These are phyloP conservation scores for Candida arabinofermentans DNA, from an alignment of 805 yeast genomes.

Conservation along the genomic window DNA sequence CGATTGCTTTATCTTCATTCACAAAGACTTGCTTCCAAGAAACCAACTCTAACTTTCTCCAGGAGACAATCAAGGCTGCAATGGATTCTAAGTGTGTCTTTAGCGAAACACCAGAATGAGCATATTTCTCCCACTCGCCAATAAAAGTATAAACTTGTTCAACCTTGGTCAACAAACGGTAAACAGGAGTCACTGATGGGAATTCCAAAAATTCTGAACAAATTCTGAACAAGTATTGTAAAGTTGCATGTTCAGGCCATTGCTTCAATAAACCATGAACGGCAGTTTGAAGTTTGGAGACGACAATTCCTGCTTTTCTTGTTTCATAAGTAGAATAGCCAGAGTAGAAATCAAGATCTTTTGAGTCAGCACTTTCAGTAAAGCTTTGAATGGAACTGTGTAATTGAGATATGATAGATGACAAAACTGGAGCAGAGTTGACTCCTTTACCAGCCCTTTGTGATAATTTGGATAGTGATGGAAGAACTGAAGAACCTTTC, in stretches of 20 bases:
- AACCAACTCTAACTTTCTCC: conserved; percentile 85
- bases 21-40: conserved; percentile 79
- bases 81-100: conserved; percentile 49
- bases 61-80: conserved; percentile 69
- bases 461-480: conserved; percentile 24
- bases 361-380: conserved; percentile 17
- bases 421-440: conserved; percentile 29
- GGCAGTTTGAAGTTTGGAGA: conserved; percentile 40
- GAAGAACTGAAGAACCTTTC: conserved; percentile 38
- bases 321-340: conserved; percentile 61
- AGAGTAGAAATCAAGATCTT: conserved; percentile 56
- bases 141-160: conserved; percentile 83
- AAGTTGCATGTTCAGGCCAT: conserved; percentile 96
- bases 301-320: conserved; percentile 49
- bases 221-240: conserved; percentile 61
- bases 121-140: conserved; percentile 92
- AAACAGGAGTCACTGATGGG: conserved; percentile 68
- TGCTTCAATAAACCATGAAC: conserved; percentile 47
- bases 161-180: conserved; percentile 70
- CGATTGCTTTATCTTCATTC: conserved; percentile 51
- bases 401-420: conserved; percentile 34
- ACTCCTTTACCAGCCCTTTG: conserved; percentile 18
- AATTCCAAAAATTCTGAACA: conserved; percentile 61
- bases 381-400: conserved; percentile 30
- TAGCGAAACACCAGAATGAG: conserved; percentile 72